Conservation (phyloP, 73 alveolate genomes). For the Durusdinium trenchii region DNA sequence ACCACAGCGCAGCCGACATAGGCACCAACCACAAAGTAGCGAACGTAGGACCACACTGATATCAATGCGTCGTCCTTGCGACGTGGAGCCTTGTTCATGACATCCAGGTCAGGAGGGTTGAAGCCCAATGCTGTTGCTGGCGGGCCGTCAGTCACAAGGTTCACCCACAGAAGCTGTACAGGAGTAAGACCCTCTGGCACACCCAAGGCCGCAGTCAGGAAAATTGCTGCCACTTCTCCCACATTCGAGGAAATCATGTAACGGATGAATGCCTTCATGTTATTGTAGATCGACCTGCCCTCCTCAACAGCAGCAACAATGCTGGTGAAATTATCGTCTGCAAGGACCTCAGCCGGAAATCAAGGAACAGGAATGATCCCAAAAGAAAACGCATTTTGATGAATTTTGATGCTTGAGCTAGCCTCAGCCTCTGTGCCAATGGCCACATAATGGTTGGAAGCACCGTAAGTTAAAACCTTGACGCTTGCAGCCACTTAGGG, state of each 20-base stretch:
- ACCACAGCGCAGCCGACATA: slow-evolving; percentile 99
- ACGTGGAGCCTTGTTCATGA: slow-evolving; percentile 97
- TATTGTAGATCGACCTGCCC: slow-evolving; percentile 99
- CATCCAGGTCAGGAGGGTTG: slow-evolving; percentile 99
- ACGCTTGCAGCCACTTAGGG: neutral
- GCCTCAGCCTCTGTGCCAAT: neutral
- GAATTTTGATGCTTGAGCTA: neutral
- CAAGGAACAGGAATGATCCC: no score
- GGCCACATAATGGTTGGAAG: neutral
- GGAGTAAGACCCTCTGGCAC: slow-evolving; percentile 98
- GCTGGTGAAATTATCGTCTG: slow-evolving; percentile 99
- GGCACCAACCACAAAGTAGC: slow-evolving; percentile 97
- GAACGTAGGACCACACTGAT: slow-evolving; percentile 96
- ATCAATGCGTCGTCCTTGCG: slow-evolving; percentile 96
- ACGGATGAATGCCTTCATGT: slow-evolving; percentile 99
- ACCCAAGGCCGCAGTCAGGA: slow-evolving; percentile 99
- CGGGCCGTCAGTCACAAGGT: slow-evolving; percentile 99
- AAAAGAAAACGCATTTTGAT: no score
- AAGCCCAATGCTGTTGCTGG: slow-evolving; percentile 99
- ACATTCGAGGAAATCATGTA: slow-evolving; percentile 99
- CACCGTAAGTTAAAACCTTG: neutral
- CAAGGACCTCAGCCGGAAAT: slow-evolving; percentile 95
- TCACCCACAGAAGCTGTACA: slow-evolving; percentile 99
- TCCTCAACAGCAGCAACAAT: slow-evolving; percentile 99
- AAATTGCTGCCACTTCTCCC: slow-evolving; percentile 99